A percentile compares a stretch with the other conserved stretches of the same genome.
phyloP scores from a whole-genome alignment of 2,329 filamentous ascomycete genomes.

The Colletotrichum lindemuthianum region DNA sequence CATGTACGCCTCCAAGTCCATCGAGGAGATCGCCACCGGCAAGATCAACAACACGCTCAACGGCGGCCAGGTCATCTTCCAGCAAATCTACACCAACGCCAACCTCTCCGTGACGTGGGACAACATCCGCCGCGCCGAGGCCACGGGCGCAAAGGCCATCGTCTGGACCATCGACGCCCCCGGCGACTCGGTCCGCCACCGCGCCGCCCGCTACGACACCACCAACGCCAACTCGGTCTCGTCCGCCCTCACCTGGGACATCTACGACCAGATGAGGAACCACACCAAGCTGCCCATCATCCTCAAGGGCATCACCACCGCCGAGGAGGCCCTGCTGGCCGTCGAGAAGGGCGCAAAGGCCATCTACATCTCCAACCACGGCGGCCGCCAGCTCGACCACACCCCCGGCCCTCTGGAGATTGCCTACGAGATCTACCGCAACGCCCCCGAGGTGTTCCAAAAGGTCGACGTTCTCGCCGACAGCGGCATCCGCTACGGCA shows the following conservation, averaged over 20 bases:
- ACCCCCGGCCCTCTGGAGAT: constrained; percentile 47
- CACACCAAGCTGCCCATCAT: constrained; percentile 49
- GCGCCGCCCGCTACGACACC: constrained; percentile 39
- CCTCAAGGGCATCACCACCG: constrained; percentile 51
- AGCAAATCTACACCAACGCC: constrained; percentile 42
- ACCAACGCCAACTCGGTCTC: constrained; percentile 35
- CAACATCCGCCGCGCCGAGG: constrained; percentile 45
- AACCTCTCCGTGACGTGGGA: constrained; percentile 48
- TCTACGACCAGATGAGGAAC: constrained; percentile 43
- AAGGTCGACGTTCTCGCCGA: constrained; percentile 50
- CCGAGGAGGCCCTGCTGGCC: constrained; percentile 48
- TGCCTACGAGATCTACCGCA: constrained; percentile 45
- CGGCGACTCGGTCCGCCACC: constrained; percentile 37
- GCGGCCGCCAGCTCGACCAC: constrained; percentile 53
- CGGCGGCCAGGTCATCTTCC: constrained; percentile 45
- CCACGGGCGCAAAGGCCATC: constrained; percentile 48
- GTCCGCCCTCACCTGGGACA: constrained; percentile 39
- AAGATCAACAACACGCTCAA: constrained; percentile 40
- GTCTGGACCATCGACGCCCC: constrained; percentile 50
- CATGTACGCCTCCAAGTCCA: constrained; percentile 46
- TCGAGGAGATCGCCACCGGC: constrained; percentile 46
- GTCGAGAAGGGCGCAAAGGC: constrained; percentile 46
- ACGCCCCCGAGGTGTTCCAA: constrained; percentile 49
- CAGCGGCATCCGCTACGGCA: constrained; percentile 51
- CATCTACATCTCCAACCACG: constrained; percentile 54